phyloP scores from a whole-genome alignment of 2,329 filamentous ascomycete genomes.

The Metarhizium humberi region DNA sequence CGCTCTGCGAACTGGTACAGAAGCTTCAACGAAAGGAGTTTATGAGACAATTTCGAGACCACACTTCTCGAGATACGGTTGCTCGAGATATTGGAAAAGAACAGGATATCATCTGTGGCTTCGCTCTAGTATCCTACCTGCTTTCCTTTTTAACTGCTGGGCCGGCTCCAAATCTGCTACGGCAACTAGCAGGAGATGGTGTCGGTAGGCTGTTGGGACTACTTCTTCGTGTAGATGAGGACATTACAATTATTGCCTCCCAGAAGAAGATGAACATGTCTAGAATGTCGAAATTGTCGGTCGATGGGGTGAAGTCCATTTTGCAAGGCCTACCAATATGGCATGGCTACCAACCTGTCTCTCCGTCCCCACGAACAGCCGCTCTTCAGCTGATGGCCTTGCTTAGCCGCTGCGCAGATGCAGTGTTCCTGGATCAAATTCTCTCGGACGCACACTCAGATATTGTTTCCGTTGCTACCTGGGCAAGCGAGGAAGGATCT shows the following conservation, averaged over 20 bases:
- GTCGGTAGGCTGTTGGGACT: constrained; percentile 44
- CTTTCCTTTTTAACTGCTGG: constrained; percentile 52
- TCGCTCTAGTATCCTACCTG: constrained; percentile 54
- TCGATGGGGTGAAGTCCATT: constrained; percentile 44
- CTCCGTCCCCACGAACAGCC: constrained; percentile 53
- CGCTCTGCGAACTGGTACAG: constrained; percentile 49
- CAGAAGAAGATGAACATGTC: constrained; percentile 63
- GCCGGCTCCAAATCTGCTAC: constrained; percentile 49
- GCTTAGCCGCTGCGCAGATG: constrained; percentile 19
- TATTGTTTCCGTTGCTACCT: constrained; percentile 16
- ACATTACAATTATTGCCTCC: constrained; percentile 51
- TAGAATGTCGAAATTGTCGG: constrained; percentile 47
- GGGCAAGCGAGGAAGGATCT: constrained; percentile 7
- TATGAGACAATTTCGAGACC: constrained; percentile 61
- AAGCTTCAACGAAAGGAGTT: constrained; percentile 56
- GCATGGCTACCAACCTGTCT: constrained; percentile 39
- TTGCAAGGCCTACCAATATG: constrained; percentile 50
- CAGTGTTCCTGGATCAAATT: constrained; percentile 17
- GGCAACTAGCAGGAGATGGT: constrained; percentile 45
- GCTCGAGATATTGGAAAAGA: constrained; percentile 52
- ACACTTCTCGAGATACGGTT: constrained; percentile 61
- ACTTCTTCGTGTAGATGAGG: constrained; percentile 42
- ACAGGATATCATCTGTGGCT: constrained; percentile 52
- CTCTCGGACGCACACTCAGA: constrained; percentile 19
- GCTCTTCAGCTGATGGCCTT: constrained; percentile 54